phyloP scores from a whole-genome alignment of 2,329 filamentous ascomycete species.

The Dactylellina parvicollis region DNA sequence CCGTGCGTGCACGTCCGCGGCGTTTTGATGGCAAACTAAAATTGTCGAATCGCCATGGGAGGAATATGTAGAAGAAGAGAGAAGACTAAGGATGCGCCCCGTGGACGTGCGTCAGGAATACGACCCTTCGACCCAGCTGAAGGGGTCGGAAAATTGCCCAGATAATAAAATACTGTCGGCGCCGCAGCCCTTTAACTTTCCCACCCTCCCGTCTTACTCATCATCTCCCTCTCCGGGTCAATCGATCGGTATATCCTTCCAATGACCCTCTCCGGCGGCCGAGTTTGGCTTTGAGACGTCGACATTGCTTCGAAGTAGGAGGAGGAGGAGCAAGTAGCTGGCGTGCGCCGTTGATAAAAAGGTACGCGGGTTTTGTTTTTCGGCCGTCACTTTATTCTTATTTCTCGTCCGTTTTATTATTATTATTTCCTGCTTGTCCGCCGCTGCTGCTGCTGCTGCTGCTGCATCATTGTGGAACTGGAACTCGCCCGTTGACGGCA shows the following conservation, averaged over 20 bases:
- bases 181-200: not conserved
- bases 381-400: no score
- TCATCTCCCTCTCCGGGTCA: not conserved
- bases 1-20: not conserved
- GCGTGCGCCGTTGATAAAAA: no score
- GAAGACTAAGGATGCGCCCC: not conserved
- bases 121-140: no score
- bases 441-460: no score
- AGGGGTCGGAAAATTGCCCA: no score
- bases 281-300: not conserved
- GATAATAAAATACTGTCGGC: not conserved
- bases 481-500: constrained; percentile 43
- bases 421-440: no score
- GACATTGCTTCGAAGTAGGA: no score
- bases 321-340: no score
- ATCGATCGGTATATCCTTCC: not conserved
- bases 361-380: constrained; percentile 9
- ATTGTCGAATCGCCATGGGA: no score
- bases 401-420: no score
- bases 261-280: not conserved
- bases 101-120: not conserved
- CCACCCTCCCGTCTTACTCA: constrained; percentile 24
- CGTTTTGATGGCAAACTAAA: no score
- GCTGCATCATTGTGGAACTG: constrained; percentile 13
- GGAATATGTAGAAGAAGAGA: no score